A percentile compares a stretch with the other conserved stretches of the same genome.
Evolutionary conservation across 2,329 filamentous ascomycete genomes (phyloP).

Genomic region (Ophiostoma australiae): DNA sequence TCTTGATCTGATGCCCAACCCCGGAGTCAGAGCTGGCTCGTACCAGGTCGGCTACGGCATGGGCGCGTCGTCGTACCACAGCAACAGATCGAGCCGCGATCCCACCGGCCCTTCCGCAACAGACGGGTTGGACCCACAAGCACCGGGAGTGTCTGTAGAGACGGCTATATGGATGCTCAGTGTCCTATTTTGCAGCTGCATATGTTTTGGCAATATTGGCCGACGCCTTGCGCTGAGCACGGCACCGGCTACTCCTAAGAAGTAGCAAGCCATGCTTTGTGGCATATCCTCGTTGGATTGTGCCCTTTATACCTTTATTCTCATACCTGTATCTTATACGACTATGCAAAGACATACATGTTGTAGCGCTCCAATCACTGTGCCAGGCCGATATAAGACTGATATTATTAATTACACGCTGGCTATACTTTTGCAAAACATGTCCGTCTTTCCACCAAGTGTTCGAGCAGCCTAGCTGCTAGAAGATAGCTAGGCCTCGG

Average conservation of each 20-base stretch:
- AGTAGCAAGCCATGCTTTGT: neutral
- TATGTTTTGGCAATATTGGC: slow-evolving; percentile 96
- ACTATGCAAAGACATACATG: neutral
- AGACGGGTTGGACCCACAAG: slow-evolving; percentile 20
- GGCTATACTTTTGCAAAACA: neutral
- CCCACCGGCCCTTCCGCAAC: neutral
- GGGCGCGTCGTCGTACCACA: neutral
- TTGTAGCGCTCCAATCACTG: neutral
- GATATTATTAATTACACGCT: neutral
- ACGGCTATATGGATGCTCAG: slow-evolving; percentile 85
- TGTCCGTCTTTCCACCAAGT: neutral
- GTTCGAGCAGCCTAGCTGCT: neutral
- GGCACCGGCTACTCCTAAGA: neutral
- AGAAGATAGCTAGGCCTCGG: neutral
- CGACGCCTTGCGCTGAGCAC: slow-evolving; percentile 60
- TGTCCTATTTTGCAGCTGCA: slow-evolving; percentile 87
- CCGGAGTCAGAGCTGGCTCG: slow-evolving; percentile 39
- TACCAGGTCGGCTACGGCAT: slow-evolving; percentile 23
- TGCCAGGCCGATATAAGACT: neutral
- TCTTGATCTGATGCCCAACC: slow-evolving; percentile 70
- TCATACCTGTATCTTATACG: neutral
- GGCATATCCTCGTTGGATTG: neutral
- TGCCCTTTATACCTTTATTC: neutral
- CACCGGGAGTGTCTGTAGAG: slow-evolving; percentile 56
- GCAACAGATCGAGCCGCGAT: slow-evolving; percentile 28